These are phyloP conservation scores for Aspergillus texensis DNA, from an alignment of 2,329 filamentous ascomycete genomes.

Conservation along the genomic window DNA sequence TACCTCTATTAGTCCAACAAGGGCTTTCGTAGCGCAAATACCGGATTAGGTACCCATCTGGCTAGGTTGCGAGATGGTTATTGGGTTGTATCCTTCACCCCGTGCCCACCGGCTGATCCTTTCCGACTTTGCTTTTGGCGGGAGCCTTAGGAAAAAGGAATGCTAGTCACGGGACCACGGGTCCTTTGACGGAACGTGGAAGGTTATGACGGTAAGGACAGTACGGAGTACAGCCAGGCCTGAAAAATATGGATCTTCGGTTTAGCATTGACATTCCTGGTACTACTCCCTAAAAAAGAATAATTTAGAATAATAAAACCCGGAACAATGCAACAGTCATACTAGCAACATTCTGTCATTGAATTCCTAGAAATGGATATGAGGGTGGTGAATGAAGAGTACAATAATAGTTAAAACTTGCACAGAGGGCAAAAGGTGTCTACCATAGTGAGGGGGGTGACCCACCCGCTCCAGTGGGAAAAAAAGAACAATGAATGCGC, in stretches of 20 bases:
- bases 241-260: neutral
- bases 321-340: neutral
- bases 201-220: neutral
- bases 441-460: conserved; percentile 1
- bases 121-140: neutral
- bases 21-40: neutral
- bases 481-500: conserved; percentile 19
- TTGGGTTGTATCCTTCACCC: neutral
- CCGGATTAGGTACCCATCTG: neutral
- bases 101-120: neutral
- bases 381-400: neutral
- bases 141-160: neutral
- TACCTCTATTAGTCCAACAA: neutral
- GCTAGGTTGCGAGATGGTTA: neutral
- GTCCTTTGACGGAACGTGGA: neutral
- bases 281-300: neutral
- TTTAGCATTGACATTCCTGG: neutral
- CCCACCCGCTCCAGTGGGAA: conserved; percentile 2
- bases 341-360: neutral
- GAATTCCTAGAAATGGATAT: neutral
- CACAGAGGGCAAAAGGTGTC: conserved; percentile 13
- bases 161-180: neutral
- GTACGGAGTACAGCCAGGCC: neutral
- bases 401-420: conserved; percentile 6
- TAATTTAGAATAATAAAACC: neutral